Base-by-base conservation (phyloP, 139 green algal genomes). In the Deuterostichococcus epilithicus region DNA sequence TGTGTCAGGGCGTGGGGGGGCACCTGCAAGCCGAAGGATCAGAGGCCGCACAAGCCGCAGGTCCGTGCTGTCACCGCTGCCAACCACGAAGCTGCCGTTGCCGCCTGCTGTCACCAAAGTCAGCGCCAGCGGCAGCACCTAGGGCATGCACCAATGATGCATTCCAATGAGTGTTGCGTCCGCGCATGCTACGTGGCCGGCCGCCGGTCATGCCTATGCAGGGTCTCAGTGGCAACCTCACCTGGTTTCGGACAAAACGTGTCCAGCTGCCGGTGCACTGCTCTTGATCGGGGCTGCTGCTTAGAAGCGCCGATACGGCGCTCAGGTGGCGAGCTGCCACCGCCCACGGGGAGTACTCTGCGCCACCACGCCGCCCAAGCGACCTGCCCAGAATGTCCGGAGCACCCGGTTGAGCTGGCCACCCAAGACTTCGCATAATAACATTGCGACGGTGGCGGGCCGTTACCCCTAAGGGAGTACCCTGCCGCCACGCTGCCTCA, bases 261-360 rank as follows among this genome's bases (percentile, higher is more conserved):
- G 5, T 8, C 35, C 60, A 45, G 28, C 30, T 30, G 1, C 20
- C 74, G 3, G 38, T 38, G 65, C 74, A 78, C 28, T 39, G n/a
- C 25, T 3, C 33, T 3, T 45, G 15, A 2, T 28, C 70, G 23
- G 63, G 58, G 30, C 75, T 45, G 63, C 80, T 66, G 60, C 76
- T 35, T 22, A 83, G 65, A 70, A 83, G 69, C 32, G 32, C 36
- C 18, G 74, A n/a, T 70, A 88, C 70, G 1, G 35, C 36, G 13
- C 26, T 26, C 13, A 91, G 58, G 45, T 72, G 73, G 0, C 35
- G 37, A 23, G 83, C 66, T 8, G 87, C 87, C 18, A 75, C 59
- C 4, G 65, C 30, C 87, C 87, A 91, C 0, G 87, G 82, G 63
- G 69, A 44, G 60, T 81, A 76, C 44, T 92, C 87, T 0, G 66